Conservation (phyloP, 345 rosid genomes). For the Eucalyptus curtisii region DNA sequence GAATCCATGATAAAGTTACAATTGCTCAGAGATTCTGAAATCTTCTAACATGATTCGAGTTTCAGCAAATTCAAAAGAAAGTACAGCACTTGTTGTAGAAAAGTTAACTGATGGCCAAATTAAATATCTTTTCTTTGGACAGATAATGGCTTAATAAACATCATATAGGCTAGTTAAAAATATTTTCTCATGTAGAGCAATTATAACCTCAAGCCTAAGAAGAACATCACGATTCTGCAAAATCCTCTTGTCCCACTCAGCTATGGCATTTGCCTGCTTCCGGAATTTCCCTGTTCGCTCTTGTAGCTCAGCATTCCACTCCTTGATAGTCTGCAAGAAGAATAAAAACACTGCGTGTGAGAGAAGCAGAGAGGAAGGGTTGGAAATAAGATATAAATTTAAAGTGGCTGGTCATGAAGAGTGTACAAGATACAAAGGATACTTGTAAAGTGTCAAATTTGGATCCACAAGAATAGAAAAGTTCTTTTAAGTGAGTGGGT, state of each 20-base stretch:
- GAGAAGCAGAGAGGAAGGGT: background rate
- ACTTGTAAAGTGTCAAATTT: background rate
- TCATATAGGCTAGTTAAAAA: background rate
- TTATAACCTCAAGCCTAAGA: conserved; percentile 88
- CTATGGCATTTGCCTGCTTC: conserved; percentile 89
- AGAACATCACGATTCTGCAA: conserved; percentile 96
- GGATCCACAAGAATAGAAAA: background rate
- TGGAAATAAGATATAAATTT: background rate
- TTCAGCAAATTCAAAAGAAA: background rate
- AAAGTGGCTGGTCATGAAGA: background rate
- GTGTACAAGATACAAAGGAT: background rate
- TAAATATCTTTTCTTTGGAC: background rate
- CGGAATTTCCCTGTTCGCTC: conserved; percentile 84
- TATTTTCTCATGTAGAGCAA: background rate
- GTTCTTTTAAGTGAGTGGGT: background rate
- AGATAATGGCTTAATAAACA: background rate
- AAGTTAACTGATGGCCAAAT: background rate
- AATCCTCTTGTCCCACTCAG: conserved; percentile 98
- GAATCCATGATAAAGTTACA: background rate
- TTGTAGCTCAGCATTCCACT: conserved; percentile 93
- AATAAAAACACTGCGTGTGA: background rate
- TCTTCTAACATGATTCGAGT: background rate
- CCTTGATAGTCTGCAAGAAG: conserved; percentile 70
- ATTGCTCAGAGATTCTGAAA: background rate
- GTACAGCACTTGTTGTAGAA: background rate